Conservation (phyloP, 164 flowering plant species). For the Stephania yunnanensis region DNA sequence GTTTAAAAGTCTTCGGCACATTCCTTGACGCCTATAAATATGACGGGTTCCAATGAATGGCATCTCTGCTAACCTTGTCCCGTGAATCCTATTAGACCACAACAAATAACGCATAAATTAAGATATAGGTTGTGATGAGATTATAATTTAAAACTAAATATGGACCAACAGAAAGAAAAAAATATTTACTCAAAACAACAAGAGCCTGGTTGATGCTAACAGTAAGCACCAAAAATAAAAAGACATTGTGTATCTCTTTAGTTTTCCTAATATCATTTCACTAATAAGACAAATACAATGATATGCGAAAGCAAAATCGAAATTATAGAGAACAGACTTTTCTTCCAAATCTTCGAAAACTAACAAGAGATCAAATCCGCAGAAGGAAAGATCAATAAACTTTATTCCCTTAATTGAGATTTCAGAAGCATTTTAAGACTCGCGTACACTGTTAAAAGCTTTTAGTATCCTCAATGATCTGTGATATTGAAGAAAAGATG, state of each 20-base stretch:
- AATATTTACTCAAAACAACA: neutral
- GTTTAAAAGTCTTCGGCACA: constrained; percentile 81
- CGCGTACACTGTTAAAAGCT: no score
- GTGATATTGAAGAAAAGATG: neutral
- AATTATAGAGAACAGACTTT: neutral
- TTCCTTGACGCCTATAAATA: constrained; percentile 92
- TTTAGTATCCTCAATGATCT: no score
- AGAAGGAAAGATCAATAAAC: no score
- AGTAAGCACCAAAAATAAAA: neutral
- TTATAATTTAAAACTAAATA: neutral
- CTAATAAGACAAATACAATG: neutral
- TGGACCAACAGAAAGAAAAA: neutral
- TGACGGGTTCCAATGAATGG: constrained; percentile 95
- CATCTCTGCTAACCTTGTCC: constrained; percentile 92
- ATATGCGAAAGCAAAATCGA: neutral
- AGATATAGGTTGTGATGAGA: neutral
- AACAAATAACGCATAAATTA: constrained; percentile 1
- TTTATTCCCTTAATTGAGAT: no score
- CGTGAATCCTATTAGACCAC: constrained; percentile 62
- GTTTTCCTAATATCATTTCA: neutral
- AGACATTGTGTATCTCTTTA: neutral
- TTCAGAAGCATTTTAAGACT: no score
- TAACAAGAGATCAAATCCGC: no score
- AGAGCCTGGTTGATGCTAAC: neutral
- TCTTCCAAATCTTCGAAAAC: no score